A percentile compares a stretch with the other conserved stretches of the same genome.
Evolutionary conservation across 164 flowering plant species (phyloP).

Genomic region (Umbellularia californica): DNA sequence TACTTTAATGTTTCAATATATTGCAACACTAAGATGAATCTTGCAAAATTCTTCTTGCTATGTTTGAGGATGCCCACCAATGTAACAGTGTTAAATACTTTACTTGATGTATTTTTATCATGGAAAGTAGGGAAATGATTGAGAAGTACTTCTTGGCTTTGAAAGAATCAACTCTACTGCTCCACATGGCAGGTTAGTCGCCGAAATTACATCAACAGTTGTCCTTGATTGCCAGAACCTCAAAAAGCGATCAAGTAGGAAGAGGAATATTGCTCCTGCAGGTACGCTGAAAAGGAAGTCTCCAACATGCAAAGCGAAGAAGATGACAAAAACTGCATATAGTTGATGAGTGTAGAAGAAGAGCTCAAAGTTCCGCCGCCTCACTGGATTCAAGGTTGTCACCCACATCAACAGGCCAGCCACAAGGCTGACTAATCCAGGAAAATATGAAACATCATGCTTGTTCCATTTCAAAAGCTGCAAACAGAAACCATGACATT

Average conservation of each 20-base stretch:
- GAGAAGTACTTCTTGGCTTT: conserved; percentile 60
- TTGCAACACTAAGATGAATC: no score
- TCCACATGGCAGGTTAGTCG: conserved; percentile 71
- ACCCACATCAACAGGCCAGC: conserved; percentile 89
- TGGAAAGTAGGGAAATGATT: not conserved
- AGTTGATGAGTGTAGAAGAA: conserved; percentile 96
- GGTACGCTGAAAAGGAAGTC: conserved; percentile 59
- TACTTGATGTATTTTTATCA: no score
- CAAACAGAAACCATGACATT: conserved; percentile 7
- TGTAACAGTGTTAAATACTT: not conserved
- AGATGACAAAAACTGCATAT: conserved; percentile 65
- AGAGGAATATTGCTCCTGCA: conserved; percentile 76
- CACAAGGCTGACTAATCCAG: conserved; percentile 76
- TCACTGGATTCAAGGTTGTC: conserved; percentile 65
- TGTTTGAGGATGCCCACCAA: not conserved
- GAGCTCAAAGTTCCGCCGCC: conserved; percentile 66
- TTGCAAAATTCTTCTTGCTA: no score
- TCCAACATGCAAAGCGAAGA: conserved; percentile 84
- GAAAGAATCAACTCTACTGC: conserved; percentile 70
- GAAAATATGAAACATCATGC: conserved; percentile 57
- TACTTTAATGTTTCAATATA: no score
- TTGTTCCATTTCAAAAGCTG: conserved; percentile 70
- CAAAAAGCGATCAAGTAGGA: conserved; percentile 82
- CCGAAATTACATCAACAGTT: conserved; percentile 58
- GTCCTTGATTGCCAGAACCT: conserved; percentile 82